Base-by-base conservation (phyloP, 768 basidiomycete species). In the Podaxis sp. region DNA sequence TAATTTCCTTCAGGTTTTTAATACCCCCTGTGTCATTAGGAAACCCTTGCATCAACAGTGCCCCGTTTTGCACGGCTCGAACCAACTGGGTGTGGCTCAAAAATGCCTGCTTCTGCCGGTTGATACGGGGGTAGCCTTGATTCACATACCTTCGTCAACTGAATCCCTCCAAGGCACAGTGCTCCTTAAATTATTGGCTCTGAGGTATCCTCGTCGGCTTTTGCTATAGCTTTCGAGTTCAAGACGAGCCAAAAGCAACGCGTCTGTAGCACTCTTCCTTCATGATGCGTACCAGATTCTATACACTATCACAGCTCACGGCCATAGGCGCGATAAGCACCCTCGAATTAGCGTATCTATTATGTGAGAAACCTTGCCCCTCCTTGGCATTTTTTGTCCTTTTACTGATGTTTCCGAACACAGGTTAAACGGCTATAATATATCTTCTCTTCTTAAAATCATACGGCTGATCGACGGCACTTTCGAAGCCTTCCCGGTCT, bases 401-500 rank as follows among this genome's bases (percentile, higher is more conserved):
- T 8, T 50, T 50, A 24, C 49, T 24, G 49, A 50, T 13, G 49
- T 24, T 12, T 24, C 20, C 5, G 7, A 33, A 17, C n/a, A 30
- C 20, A 58, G 46, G 30, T 28, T 15, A 33, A 58, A 22, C 24
- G n/a, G 12, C 17, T 36, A 48, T 17, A 54, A 28, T 41, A 17
- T 30, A 20, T n/a, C 15, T 33, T 30, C 3, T 33, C 24, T 5
- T 11, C 55, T 12, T 63, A 50, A 54, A 46, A 46, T 49, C 17
- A 52, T 33, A 60, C 56, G 44, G 65, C 24, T 57, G 30, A 56
- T 67, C 33, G 8, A 33, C 33, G 77, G 76, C 77, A 71, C 75
- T 75, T 78, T 79, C 77, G 78, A 78, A 79, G 77, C 77, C 78
- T 79, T 73, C 66, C 71, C 57, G 67, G 67, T 72, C 71, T 69